Base-by-base conservation (phyloP, 2,329 filamentous ascomycete species). In the Aureobasidium lini region DNA sequence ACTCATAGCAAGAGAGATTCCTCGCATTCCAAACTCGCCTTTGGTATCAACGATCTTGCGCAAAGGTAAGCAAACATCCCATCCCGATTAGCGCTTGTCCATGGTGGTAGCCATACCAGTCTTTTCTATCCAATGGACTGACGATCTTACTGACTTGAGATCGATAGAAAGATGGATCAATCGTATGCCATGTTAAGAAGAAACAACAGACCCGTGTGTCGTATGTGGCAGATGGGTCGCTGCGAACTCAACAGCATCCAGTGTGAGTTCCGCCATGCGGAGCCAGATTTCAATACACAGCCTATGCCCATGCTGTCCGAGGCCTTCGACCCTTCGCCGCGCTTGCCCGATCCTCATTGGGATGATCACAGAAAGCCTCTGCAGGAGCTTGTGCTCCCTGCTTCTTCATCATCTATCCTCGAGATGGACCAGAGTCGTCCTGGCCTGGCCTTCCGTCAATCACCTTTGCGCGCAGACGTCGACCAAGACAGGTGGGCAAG, bases 141-240 rank as follows among this genome's bases (percentile, higher is more conserved):
- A 54, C 50, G 39, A 54, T 43, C 50, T 54, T 42, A 54, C 52
- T 46, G 40, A 46, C 23, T 56, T 31, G 18, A 10, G 6, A 11
- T 5, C 13, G 23, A 37, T 16, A 36, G 40, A 43, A 28, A 36
- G 10, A 54, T 46, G 40, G 40, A 44, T 7, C 8, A 18, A 18
- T 56, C 29, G 1, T 31, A n/a, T 9, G 52, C 42, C 29, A 44
- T 56, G 40, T 23, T 16, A 11, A 13, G 29, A n/a, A 56, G 52
- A 46, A 44, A 16, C 28, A 34, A 40, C 15, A 57, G 54, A n/a
- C 54, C 54, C 15, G n/a, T 48, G 3, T 57, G 54, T 15, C 32
- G 34, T 9, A 47, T 57, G 43, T 57, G 43, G 42, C 43, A 47
- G 54, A 48, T 36, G 34, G 54, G 54, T 32, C 54, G 54, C 36